A percentile compares a stretch with the other conserved stretches of the same genome.
phyloP scores from a whole-genome alignment of 192 early-diverging fungal genomes.

The Linnemannia hyalina region DNA sequence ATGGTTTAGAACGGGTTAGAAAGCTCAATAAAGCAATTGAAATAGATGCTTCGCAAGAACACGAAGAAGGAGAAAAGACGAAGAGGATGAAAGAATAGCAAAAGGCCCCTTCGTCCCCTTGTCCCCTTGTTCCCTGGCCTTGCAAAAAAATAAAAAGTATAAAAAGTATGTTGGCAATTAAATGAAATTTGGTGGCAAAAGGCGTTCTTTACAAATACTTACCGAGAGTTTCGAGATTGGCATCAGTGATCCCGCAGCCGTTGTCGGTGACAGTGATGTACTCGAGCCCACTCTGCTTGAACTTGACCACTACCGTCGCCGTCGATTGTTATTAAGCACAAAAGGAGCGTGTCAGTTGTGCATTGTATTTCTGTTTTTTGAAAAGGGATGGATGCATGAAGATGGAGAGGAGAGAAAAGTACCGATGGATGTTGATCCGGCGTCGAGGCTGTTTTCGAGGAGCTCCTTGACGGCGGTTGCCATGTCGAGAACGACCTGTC shows the following conservation, averaged over 20 bases:
- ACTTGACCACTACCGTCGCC: constrained; percentile 71
- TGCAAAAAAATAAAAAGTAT: neutral
- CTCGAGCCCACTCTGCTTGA: constrained; percentile 85
- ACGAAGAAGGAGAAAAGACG: too few species aligned
- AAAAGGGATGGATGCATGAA: too few species aligned
- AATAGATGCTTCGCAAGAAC: too few species aligned
- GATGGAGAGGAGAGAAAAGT: neutral
- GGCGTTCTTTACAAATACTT: neutral
- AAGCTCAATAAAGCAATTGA: too few species aligned
- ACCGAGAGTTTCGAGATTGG: constrained; percentile 78
- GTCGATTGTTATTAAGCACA: neutral
- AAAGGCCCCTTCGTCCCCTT: too few species aligned
- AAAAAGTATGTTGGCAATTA: neutral
- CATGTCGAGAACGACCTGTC: constrained; percentile 91
- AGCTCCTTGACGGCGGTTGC: constrained; percentile 92
- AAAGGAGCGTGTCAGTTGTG: neutral
- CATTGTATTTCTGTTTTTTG: neutral
- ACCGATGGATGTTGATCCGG: constrained; percentile 82
- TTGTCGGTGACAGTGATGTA: constrained; percentile 88
- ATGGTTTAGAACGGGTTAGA: neutral
- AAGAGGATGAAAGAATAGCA: too few species aligned
- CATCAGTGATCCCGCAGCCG: constrained; percentile 81
- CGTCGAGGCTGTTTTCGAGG: constrained; percentile 94
- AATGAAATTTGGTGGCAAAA: constrained; percentile 26
- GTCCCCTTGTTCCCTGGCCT: too few species aligned